Conservation (phyloP, 345 rosid species). For the Xanthoceras sorbifolium region DNA sequence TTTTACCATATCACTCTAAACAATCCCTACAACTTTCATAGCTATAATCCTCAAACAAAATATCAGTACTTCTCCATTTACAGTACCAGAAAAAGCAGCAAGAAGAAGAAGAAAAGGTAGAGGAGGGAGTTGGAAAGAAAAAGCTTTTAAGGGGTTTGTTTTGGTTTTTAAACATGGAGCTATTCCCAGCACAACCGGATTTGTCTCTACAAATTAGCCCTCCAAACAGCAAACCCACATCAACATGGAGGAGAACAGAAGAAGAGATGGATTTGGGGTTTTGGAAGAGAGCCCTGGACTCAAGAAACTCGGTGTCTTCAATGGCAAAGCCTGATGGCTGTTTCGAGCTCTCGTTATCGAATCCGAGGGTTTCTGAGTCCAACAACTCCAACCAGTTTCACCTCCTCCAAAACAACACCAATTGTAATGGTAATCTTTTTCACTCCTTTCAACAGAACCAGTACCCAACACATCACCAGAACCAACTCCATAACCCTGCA, state of each 20-base stretch:
- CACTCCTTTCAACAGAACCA: constrained; percentile 44
- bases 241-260: constrained; percentile 63
- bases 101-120: neutral
- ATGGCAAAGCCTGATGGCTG: constrained; percentile 44
- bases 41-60: neutral
- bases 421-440: constrained; percentile 35
- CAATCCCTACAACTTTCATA: neutral
- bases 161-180: constrained; percentile 48
- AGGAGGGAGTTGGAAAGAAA: neutral
- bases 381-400: constrained; percentile 38
- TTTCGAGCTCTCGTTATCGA: constrained; percentile 70
- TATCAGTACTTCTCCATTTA: neutral
- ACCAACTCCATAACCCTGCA: constrained; percentile 29
- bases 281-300: constrained; percentile 62
- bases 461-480: constrained; percentile 32
- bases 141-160: neutral
- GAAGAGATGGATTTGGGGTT: constrained; percentile 56
- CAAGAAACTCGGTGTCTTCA: constrained; percentile 54
- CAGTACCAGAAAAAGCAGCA: neutral
- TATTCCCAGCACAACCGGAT: constrained; percentile 85
- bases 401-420: constrained; percentile 32
- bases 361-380: constrained; percentile 47
- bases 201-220: constrained; percentile 72
- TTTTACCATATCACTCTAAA: constrained; percentile 29
- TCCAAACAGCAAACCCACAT: constrained; percentile 62